Evolutionary conservation across 202 grass and related monocot genomes (phyloP).

Genomic region (Cymbopogon flexuosus): DNA sequence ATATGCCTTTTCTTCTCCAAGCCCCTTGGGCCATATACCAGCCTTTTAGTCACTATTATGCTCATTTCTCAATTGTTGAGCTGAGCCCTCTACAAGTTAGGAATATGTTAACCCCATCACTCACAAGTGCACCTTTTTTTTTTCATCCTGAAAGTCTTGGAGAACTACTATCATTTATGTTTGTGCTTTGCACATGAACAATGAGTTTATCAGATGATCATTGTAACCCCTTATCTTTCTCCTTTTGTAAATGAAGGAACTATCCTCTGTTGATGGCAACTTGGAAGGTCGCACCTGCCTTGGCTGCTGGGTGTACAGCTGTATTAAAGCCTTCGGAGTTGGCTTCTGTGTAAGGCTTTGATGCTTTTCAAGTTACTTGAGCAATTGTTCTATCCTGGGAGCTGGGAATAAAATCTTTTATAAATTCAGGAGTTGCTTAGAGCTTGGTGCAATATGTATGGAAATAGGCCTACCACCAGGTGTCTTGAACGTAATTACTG

Average conservation of each 20-base stretch:
- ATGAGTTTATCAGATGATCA: background rate
- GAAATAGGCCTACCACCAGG: constrained; percentile 71
- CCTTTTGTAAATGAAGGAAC: constrained; percentile 48
- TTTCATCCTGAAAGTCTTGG: background rate
- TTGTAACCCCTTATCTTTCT: constrained; percentile 5
- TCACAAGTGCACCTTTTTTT: background rate
- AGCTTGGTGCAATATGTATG: constrained; percentile 57
- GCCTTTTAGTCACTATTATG: background rate
- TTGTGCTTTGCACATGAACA: background rate
- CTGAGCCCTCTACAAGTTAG: background rate
- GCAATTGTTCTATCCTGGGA: constrained; percentile 2
- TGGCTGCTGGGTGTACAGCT: constrained; percentile 84
- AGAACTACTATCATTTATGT: background rate
- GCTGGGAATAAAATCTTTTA: constrained; percentile 16
- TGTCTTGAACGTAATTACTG: constrained; percentile 74
- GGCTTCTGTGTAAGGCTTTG: constrained; percentile 62
- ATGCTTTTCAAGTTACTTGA: constrained; percentile 1
- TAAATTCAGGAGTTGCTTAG: constrained; percentile 66
- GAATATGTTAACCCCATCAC: background rate
- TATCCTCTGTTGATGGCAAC: constrained; percentile 84
- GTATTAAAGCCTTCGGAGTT: constrained; percentile 72
- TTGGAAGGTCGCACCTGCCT: constrained; percentile 84
- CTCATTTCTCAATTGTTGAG: background rate
- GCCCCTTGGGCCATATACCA: background rate
- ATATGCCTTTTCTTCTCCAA: background rate